Conservation (phyloP, 768 basidiomycete genomes). For the Mycena haematopus region DNA sequence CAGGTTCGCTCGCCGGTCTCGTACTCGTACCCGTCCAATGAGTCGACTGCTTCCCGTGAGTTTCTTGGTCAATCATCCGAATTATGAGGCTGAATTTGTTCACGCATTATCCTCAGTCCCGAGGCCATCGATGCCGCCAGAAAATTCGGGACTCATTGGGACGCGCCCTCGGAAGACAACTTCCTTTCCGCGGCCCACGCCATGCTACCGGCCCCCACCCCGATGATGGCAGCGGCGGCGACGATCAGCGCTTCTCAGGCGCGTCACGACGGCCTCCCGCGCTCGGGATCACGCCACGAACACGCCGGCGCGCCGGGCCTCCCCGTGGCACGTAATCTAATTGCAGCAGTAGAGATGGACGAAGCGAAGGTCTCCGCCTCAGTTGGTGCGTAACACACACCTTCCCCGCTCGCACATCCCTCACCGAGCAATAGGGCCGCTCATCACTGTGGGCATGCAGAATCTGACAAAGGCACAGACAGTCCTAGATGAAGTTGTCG, state of each 20-base stretch:
- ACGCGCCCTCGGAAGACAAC: not conserved
- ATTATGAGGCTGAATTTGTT: not conserved
- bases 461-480: conserved; percentile 30
- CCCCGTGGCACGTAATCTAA: not conserved
- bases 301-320: not conserved
- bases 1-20: conserved; percentile 7
- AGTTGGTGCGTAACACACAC: conserved; percentile 21
- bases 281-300: not conserved
- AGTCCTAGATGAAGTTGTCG: conserved; percentile 19
- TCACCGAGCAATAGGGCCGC: conserved; percentile 9
- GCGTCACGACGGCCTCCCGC: not conserved
- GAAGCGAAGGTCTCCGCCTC: conserved; percentile 24
- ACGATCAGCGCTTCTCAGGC: conserved; percentile 2
- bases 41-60: conserved; percentile 2
- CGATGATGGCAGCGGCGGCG: conserved; percentile 15
- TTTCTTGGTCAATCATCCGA: not conserved
- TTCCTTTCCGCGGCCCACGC: conserved; percentile 12
- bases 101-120: conserved; percentile 8
- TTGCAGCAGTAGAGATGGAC: conserved; percentile 15
- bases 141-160: not conserved
- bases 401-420: not conserved
- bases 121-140: not conserved
- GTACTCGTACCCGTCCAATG: not conserved
- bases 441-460: conserved; percentile 25
- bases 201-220: conserved; percentile 12